phyloP scores from a whole-genome alignment of 192 early-diverging fungal genomes.

The Borealophlyctis nickersoniae region DNA sequence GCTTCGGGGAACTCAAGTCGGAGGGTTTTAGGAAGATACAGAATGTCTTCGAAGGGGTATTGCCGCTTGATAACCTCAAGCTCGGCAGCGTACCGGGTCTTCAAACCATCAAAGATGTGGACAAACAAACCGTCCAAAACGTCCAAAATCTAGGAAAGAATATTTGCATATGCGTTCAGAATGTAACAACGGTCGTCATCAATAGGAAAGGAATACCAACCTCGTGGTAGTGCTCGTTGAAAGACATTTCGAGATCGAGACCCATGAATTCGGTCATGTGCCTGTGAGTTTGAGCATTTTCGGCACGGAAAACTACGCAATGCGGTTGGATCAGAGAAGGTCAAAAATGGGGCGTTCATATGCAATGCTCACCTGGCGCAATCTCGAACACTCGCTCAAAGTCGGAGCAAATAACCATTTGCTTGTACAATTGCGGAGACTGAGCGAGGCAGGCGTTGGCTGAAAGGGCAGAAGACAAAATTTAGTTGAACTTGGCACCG shows the following conservation, averaged over 20 bases:
- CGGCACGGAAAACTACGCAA: slow-evolving; percentile 89
- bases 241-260: slow-evolving; percentile 98
- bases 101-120: slow-evolving; percentile 85
- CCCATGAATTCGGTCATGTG: slow-evolving; percentile 99
- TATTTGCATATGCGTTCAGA: not conserved
- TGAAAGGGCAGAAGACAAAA: slow-evolving; percentile 20
- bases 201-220: slow-evolving; percentile 33
- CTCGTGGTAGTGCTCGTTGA: slow-evolving; percentile 99
- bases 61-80: slow-evolving; percentile 83
- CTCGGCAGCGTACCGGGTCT: slow-evolving; percentile 76
- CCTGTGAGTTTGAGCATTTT: slow-evolving; percentile 94
- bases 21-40: slow-evolving; percentile 79
- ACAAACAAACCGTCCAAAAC: slow-evolving; percentile 91
- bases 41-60: slow-evolving; percentile 89
- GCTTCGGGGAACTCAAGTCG: slow-evolving; percentile 85
- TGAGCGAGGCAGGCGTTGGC: slow-evolving; percentile 90
- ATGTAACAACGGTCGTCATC: not conserved
- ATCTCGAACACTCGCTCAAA: slow-evolving; percentile 99
- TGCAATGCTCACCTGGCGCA: slow-evolving; percentile 50
- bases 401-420: slow-evolving; percentile 96
- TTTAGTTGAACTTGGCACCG: slow-evolving; percentile 1
- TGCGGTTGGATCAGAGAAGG: slow-evolving; percentile 8
- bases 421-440: slow-evolving; percentile 99
- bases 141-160: slow-evolving; percentile 54
- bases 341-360: not conserved